Evolutionary conservation across 495 filamentous ascomycete genomes (phyloP), one percentile per base, ranked within the genome.

Genomic region (Neurospora sp.): DNA sequence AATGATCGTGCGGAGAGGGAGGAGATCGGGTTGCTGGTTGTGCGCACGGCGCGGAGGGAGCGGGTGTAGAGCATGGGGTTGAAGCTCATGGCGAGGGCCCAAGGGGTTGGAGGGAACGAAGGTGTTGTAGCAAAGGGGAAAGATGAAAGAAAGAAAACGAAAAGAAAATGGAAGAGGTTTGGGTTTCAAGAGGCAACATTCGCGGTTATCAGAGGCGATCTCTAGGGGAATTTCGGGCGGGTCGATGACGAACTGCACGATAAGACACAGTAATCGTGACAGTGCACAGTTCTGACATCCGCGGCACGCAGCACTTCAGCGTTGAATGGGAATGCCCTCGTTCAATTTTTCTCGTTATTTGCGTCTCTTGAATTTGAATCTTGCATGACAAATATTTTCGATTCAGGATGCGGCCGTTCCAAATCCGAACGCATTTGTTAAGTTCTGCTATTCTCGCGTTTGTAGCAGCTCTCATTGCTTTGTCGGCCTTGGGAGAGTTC

Each of bases 1-100:
- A 35, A 10, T 20, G 41, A 12, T 27, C 38, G 42, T 31, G 39
- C 9, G 23, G 27, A 66, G 7, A 35, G 6, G 12, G 54, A 5
- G 0, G 27, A 4, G 3, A 66, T 66, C 3, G 54, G 54, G 54
- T 18, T 66, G 27, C 27, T 66, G 27, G 27, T 62, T 62, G 54
- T 66, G 54, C 54, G 39, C 42, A 76, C 41, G 5, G 75, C 73
- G 70, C 75, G 71, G 46, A 59, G 27, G 73, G 75, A 78, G 37
- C 70, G 44, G 5, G 70, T 27, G 37, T 72, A 78, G 27, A 76
- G 20, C 37, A 75, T 76, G 2, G 76, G 72, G 27, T 62, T 59
- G 7, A 72, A 69, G 6, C 74, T 72, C 76, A 77, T 77, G 18
- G 35, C n/a, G 14, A 39, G 14, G 14, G 54, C 27, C 7, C 6